These are phyloP conservation scores for Mycosphaerella sp. DNA, from an alignment of 2,329 filamentous ascomycete species.

Conservation along the genomic window DNA sequence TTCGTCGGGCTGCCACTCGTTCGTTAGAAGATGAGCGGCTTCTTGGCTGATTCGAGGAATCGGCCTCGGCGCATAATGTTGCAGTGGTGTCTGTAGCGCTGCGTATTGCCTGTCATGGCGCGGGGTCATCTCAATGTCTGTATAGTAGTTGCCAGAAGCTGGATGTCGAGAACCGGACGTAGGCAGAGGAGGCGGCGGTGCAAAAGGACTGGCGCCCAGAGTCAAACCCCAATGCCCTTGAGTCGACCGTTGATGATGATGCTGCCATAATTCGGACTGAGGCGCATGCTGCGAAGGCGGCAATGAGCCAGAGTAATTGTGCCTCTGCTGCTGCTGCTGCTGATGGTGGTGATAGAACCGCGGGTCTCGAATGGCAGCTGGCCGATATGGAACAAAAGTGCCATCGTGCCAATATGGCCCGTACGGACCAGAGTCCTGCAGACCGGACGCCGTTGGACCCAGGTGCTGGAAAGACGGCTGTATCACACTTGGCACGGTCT, in stretches of 20 bases:
- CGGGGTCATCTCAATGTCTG: background rate
- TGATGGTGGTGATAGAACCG: conserved; percentile 37
- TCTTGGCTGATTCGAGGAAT: background rate
- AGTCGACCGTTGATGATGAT: conserved; percentile 11
- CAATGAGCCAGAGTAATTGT: conserved; percentile 19
- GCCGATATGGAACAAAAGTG: conserved; percentile 55
- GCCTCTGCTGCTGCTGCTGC: conserved; percentile 15
- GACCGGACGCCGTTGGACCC: conserved; percentile 54
- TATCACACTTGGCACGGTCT: conserved; percentile 53
- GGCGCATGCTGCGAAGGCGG: conserved; percentile 20
- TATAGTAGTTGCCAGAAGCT: conserved; percentile 1
- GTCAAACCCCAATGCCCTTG: conserved; percentile 13
- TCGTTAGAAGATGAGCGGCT: conserved; percentile 30
- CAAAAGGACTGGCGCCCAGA: conserved; percentile 10
- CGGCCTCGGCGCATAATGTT: background rate
- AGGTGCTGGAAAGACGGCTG: conserved; percentile 55
- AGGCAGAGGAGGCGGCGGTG: conserved; percentile 10
- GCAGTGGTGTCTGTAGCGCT: background rate
- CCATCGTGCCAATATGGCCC: conserved; percentile 60
- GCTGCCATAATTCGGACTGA: conserved; percentile 23
- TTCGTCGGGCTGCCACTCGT: conserved; percentile 39
- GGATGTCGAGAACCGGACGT: background rate
- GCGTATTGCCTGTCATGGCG: conserved; percentile 4
- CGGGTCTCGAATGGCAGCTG: conserved; percentile 52
- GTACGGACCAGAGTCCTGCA: conserved; percentile 50